Base-by-base conservation (phyloP, 2,329 filamentous ascomycete genomes). In the Cryphonectria nitschkei region DNA sequence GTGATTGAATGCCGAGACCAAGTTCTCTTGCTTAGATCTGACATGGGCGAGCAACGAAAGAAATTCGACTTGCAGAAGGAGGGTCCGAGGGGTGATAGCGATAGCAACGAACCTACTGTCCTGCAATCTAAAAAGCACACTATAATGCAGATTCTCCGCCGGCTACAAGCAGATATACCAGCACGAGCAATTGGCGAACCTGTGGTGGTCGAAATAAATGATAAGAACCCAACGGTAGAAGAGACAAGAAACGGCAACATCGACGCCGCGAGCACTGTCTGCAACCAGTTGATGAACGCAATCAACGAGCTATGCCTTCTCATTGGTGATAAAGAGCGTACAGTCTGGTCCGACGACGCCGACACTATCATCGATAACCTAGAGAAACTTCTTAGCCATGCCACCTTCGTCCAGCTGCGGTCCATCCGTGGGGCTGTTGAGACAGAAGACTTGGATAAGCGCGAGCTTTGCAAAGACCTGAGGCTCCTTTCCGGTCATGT, bases 381-480 rank as follows among this genome's bases (percentile, higher is more conserved):
- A 54, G 50, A 26, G n/a, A 54, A 26, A 54, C 50, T 54, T 54
- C 2, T 54, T 22, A 13, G n/a, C n/a, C n/a, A 54, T 54, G 50
- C 6, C 50, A 54, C 26, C 22, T 54, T 54, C n/a, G 11, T 7
- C 2, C 50, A 54, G 22, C 50, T 54, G 50, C 22, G 3, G 50
- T n/a, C 50, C 50, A 26, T 54, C 13, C 50, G 50, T 22, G 3
- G n/a, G 11, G 50, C 22, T 54, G 7, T 5, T 2, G 50, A 26
- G 8, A 13, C n/a, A 54, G n/a, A 54, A 54, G 50, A 54, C 22
- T 26, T 26, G 4, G 22, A 26, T 11, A 54, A 5, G n/a, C 50
- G 50, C 50, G 50, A 54, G 50, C 22, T 54, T 54, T 54, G 22
- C 50, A 54, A 54, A 54, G 50, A 54, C n/a, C 11, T 54, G 50